Evolutionary conservation across 192 early-diverging fungal species (phyloP), one percentile per base, ranked within the genome.

Genomic region (Coemansia sp.): DNA sequence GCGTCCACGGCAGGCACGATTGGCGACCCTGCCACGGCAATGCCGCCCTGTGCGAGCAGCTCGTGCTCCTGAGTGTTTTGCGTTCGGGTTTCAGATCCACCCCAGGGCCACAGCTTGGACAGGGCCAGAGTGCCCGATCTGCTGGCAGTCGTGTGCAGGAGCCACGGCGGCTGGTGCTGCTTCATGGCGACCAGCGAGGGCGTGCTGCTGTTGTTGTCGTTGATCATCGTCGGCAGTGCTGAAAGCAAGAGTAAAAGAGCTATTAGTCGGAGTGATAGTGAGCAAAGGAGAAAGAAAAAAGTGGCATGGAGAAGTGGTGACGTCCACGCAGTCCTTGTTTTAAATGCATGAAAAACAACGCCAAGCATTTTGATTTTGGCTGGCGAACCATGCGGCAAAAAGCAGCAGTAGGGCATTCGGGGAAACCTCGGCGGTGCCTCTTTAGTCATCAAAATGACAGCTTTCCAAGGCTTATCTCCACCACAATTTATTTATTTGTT

Each of bases 21-120:
- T n/a, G 40, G 21, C 22, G 58, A 32, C 27, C 40, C 37, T n/a
- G 19, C 21, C 18, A 65, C 63, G 15, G 60, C 39, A 19, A 76
- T 56, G 10, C 68, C 68, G 53, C 74, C 64, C 22, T 63, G 60
- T 22, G 60, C 48, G 8, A 76, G 68, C 50, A 76, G 55, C 29
- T 34, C 60, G 42, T 63, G 39, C 34, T 76, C 74, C 21, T 50
- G 21, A 14, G 52, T 38, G 43, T 76, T 64, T 32, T 70, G 42
- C 22, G 53, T 46, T 53, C 68, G 56, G 56, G 61, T 63, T 52
- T 41, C 19, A 21, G 44, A 26, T 12, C 22, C 24, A 18, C 63
- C 39, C 33, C 46, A 50, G 11, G 63, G 59, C 70, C 70, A 65
- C 38, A 66, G 40, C 55, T 53, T 29, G 55, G 61, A 58, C 35